Base-by-base conservation (phyloP, 2,329 filamentous ascomycete genomes). In the Teratosphaeria pseudoeucalypti region DNA sequence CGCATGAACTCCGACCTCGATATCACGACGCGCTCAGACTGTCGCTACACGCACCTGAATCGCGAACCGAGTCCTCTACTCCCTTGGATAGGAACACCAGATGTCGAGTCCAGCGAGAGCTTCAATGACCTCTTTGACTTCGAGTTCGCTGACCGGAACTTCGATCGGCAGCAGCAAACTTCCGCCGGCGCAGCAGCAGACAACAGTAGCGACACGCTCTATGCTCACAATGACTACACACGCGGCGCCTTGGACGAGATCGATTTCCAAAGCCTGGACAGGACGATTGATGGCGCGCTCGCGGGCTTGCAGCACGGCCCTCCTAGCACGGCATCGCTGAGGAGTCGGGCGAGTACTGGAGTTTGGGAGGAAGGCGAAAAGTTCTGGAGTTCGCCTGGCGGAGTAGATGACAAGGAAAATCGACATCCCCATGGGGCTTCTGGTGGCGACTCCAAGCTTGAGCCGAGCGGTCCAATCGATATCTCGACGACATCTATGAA, bases 1-100 rank as follows among this genome's bases (percentile, higher is more conserved):
- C 70, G 75, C 23, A 77, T 77, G 75, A 77, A 78, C 63, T 74
- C 72, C 29, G 75, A 77, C 57, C 70, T 72, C 14, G 58, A 64
- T 26, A 43, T 56, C 54, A 54, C 58, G 57, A 67, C 60, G 12
- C 71, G 68, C 10, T 70, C 68, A 9, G 72, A 71, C 56, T 64
- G 74, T 0, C 69, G 73, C 6, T 78, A 77, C 62, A 61, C 74
- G 23, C 66, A 71, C n/a, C 65, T 78, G 0, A 74, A 75, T 0
- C 68, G 76, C 2, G 75, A 77, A 63, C 70, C 74, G 0, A 66
- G 64, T n/a, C 69, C 70, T 1, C 49, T 71, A 6, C 62, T 74
- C 12, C 71, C 71, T 2, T 72, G 67, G 63, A 62, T 66, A 6
- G 60, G 58, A 1, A 60, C 37, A 10, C 56, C 60, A 23, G 64